Conservation (phyloP, 2,329 filamentous ascomycete genomes). For the Epicoccum sorghinum region DNA sequence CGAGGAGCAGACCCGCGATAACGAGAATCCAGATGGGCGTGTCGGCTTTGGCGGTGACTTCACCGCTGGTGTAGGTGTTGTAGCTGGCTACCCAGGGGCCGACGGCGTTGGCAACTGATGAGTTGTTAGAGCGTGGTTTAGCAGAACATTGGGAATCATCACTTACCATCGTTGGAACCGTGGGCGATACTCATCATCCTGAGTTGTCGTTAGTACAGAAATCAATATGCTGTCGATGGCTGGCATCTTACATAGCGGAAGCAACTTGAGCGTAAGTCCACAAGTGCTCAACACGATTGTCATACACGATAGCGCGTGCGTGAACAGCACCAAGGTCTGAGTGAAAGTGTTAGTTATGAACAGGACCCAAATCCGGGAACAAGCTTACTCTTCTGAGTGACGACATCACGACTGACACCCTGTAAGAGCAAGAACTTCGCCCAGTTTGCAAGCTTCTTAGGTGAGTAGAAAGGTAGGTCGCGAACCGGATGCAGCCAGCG, state of each 20-base stretch:
- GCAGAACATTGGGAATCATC: too few species aligned
- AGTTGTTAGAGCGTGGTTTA: too few species aligned
- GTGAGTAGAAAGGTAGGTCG: conserved; percentile 38
- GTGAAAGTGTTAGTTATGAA: not conserved
- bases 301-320: conserved; percentile 51
- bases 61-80: conserved; percentile 62
- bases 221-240: too few species aligned
- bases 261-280: conserved; percentile 52
- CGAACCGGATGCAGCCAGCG: conserved; percentile 44
- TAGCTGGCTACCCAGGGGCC: conserved; percentile 67
- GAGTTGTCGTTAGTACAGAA: too few species aligned
- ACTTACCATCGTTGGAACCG: conserved; percentile 64
- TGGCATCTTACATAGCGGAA: conserved; percentile 58
- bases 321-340: conserved; percentile 46
- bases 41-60: conserved; percentile 52
- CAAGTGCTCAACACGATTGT: conserved; percentile 55
- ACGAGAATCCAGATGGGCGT: conserved; percentile 67
- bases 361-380: accelerated
- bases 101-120: conserved; percentile 57
- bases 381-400: conserved; percentile 46
- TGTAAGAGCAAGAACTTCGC: conserved; percentile 53
- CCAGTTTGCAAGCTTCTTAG: conserved; percentile 45
- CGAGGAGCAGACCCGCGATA: conserved; percentile 59
- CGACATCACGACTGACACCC: conserved; percentile 50
- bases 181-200: conserved; percentile 72